A percentile compares a stretch with the other conserved stretches of the same genome.
Evolutionary conservation across 2,329 filamentous ascomycete species (phyloP).

Genomic region (Pyrenochaeta sp.): DNA sequence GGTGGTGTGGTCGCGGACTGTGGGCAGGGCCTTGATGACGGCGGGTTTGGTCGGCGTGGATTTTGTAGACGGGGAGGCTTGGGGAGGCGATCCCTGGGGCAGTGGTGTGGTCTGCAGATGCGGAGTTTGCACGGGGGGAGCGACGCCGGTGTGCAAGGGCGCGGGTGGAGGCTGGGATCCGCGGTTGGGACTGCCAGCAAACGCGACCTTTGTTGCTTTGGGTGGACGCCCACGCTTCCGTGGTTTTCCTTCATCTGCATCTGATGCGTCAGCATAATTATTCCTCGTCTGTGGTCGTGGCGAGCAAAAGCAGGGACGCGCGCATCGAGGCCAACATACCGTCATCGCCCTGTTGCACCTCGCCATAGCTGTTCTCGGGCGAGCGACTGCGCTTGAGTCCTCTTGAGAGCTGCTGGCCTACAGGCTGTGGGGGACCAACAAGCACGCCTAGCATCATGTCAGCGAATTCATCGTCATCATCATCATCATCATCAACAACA

Average conservation of each 20-base stretch:
- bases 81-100: slow-evolving; percentile 64
- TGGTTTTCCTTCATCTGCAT: slow-evolving; percentile 44
- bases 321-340: slow-evolving; percentile 30
- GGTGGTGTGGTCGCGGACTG: slow-evolving; percentile 95
- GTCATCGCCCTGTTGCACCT: slow-evolving; percentile 40
- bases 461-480: too few species aligned
- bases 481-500: too few species aligned
- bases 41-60: slow-evolving; percentile 78
- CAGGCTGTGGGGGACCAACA: slow-evolving; percentile 37
- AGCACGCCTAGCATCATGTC: slow-evolving; percentile 42
- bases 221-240: slow-evolving; percentile 65
- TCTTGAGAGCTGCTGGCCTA: slow-evolving; percentile 46
- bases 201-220: slow-evolving; percentile 63
- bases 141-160: slow-evolving; percentile 61
- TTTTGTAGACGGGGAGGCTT: slow-evolving; percentile 72
- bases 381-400: slow-evolving; percentile 54
- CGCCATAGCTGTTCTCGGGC: slow-evolving; percentile 48
- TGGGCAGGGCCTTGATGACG: slow-evolving; percentile 92
- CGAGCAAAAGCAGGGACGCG: slow-evolving; percentile 1
- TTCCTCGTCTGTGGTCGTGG: too few species aligned
- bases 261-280: slow-evolving; percentile 16
- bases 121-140: slow-evolving; percentile 61
- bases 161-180: slow-evolving; percentile 59
- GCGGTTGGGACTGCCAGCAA: slow-evolving; percentile 63
- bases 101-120: slow-evolving; percentile 61